phyloP scores from a whole-genome alignment of 106 monocot species.

The Dendrobium nobile region DNA sequence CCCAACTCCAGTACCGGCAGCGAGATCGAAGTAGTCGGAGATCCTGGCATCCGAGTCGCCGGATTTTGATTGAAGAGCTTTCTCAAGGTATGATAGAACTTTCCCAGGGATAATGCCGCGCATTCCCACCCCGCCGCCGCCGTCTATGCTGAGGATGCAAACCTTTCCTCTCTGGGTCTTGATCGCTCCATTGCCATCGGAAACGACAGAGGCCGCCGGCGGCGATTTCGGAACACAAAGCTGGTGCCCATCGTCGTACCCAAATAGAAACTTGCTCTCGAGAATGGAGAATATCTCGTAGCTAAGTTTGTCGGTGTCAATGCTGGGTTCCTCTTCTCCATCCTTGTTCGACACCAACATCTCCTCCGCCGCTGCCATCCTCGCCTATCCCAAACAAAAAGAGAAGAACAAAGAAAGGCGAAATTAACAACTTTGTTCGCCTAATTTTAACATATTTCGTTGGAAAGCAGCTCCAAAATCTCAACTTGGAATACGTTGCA shows the following conservation, averaged over 20 bases:
- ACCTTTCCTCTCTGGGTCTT: conserved; percentile 59
- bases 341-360: conserved; percentile 14
- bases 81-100: conserved; percentile 49
- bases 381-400: no score
- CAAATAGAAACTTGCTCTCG: conserved; percentile 55
- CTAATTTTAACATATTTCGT: not conserved
- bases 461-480: not conserved
- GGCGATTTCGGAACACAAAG: conserved; percentile 19
- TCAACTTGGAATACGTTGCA: not conserved
- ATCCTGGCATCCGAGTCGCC: conserved; percentile 45
- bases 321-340: conserved; percentile 12
- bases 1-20: conserved; percentile 61
- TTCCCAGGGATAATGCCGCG: conserved; percentile 44
- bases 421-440: no score
- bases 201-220: not conserved
- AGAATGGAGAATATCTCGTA: conserved; percentile 78
- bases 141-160: conserved; percentile 62
- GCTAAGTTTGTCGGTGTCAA: conserved; percentile 51
- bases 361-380: conserved; percentile 15
- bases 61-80: conserved; percentile 33
- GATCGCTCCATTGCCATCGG: not conserved
- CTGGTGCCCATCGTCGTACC: conserved; percentile 21
- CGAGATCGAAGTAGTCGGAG: conserved; percentile 61
- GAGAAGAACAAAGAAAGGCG: no score
- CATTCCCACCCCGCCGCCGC: conserved; percentile 55